Base-by-base conservation (phyloP, 768 basidiomycete genomes). In the Xerocomellus amylosporus region DNA sequence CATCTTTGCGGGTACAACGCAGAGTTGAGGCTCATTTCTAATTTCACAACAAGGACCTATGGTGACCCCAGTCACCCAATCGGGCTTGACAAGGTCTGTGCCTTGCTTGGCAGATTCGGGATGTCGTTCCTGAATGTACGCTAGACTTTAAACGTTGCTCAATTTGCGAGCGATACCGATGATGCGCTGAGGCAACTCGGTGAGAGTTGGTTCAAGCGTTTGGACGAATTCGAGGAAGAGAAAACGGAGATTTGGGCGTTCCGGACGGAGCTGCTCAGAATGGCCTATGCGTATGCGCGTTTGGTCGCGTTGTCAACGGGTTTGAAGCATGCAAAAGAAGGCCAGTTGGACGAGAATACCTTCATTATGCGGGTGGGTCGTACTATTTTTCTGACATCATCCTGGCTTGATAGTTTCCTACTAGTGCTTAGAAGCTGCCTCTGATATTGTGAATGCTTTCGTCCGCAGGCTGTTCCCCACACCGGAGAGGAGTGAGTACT, bases 1-100 rank as follows among this genome's bases (percentile, higher is more conserved):
- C 91, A 93, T 50, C 73, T 86, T 37, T 88, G 83, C 63, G 84
- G 82, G 14, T 93, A 93, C 65, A 92, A 87, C 54, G 79, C 82
- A 5, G 88, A 89, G 65, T 70, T 93, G 59, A 80, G 82, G 63
- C 69, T 88, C 24, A 80, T 89, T 68, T 76, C 79, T 4, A 64
- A 67, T 15, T 93, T 90, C 63, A 67, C 79, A 55, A 74, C 74
- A 10, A 80, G 79, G 64, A 85, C 93, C 20, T 85, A 89, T 65
- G 89, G 81, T 61, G 80, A 91, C 67, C 86, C 87, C 6, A 73
- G 77, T 43, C 86, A 88, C 58, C 88, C 88, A 0, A 87, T 83
- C 15, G 88, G 88, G 0, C 70, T 91, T 56, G 88, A 90, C 68
- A 89, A 83, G 80, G 89, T 85, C 14, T 15, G 39, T 36, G 37